Evolutionary conservation across 805 yeast species (phyloP), one percentile per base, ranked within the genome.

Genomic region (Jamesozyma lodderae): DNA sequence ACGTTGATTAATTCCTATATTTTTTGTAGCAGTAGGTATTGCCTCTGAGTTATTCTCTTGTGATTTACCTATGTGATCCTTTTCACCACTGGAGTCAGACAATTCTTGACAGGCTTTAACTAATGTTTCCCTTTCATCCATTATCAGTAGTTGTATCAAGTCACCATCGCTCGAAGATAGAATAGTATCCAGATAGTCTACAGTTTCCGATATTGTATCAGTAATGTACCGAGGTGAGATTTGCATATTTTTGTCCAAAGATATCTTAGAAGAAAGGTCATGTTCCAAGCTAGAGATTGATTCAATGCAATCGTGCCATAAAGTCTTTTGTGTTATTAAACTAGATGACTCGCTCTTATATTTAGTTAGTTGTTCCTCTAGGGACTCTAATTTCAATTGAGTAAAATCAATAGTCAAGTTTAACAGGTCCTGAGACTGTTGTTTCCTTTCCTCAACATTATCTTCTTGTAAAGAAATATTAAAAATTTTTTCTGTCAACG

Each of bases 271-370:
- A 14, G 35, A 15, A 9, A 53, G 31, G 19, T 40, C 36, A 11
- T 32, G 40, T 38, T 58, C 63, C n/a, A 58, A 35, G 5, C 40
- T 38, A 27, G 40, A 37, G 13, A 58, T 43, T 13, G 32, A 22
- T 4, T 38, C 36, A 6, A 51, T 33, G 14, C 49, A 48, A 15
- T 53, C 53, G 6, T 40, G 36, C 63, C 63, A 59, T 9, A 39
- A 17, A 21, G 43, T 41, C 29, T 46, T 44, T 22, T 47, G 44
- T 5, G 41, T 33, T 13, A 35, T 38, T 15, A 55, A 25, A 11
- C 22, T 24, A 5, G 46, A 41, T 8, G 53, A 39, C 21, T 49
- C 48, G 16, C 45, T 46, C 35, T 59, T 59, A 41, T 42, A 51
- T 15, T 43, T 41, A 3, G 47, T 46, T 22, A 57, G 33, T 30